Evolutionary conservation across 2,329 filamentous ascomycete genomes (phyloP), one percentile per base, ranked within the genome.

Genomic region (Trichoderma koningiopsis): DNA sequence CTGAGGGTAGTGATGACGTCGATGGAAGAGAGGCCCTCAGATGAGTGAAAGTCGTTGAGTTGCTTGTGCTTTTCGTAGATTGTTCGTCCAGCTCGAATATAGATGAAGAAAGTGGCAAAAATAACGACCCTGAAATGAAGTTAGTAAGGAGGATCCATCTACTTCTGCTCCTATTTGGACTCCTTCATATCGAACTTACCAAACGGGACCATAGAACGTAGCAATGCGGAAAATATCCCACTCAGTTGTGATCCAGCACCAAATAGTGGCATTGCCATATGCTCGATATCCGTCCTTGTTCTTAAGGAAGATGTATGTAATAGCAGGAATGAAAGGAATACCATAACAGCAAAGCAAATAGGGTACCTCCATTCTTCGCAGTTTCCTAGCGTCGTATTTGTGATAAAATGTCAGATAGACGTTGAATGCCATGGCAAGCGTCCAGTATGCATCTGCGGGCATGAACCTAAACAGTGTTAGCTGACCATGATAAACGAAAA

Each of bases 341-440:
- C 92, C 92, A 71, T 96, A 96, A 76, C 91, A 93, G 68, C 83
- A 76, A 1, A 89, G 37, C 1, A 93, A 77, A 72, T 96, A 96
- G 69, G 86, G 89, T 57, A 89, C 86, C 76, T 96, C 93, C 76
- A 95, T 85, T 56, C 79, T 83, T 13, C 88, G 88, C 16, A 96
- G 81, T 64, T 86, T 85, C 4, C 84, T 79, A 1, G 89, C 87
- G 70, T 91, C 88, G 73, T 89, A 94, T 72, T 91, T 91, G 74
- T 84, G 85, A 78, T 93, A 94, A 75, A 96, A 93, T 0, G 92
- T 94, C 16, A 95, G 80, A 77, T 93, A 93, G 63, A 96, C 92
- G 76, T 96, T 96, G 73, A 90, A 85, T 1, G 92, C 92, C 92
- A 96, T 96, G 66, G 91, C 89, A 70, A 94, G 83, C 0, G 91